Evolutionary conservation across 371 early-diverging fungal genomes (phyloP).

Genomic region (Capillidium rhysosporum): DNA sequence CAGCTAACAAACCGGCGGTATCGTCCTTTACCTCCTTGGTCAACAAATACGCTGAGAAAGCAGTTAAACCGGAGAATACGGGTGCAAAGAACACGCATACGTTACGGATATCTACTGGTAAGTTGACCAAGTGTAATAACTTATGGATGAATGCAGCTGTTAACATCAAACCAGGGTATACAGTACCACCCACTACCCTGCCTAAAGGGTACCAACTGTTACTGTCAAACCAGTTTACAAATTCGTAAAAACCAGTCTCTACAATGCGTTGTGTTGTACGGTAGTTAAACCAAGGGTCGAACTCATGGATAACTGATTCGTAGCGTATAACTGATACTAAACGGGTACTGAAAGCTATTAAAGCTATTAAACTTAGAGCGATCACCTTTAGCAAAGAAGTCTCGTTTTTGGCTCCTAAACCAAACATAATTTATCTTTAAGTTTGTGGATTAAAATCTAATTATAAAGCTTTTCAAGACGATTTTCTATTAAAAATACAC

Average conservation of each 20-base stretch:
- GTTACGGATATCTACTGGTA: conserved; percentile 93
- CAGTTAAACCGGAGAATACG: conserved; percentile 83
- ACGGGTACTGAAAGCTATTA: conserved; percentile 78
- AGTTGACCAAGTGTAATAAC: conserved; percentile 64
- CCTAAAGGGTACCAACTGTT: conserved; percentile 97
- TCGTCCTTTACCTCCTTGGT: conserved; percentile 76
- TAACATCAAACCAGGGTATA: conserved; percentile 96
- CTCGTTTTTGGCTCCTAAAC: conserved; percentile 5
- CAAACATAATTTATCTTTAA: neutral
- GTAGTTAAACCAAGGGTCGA: conserved; percentile 99
- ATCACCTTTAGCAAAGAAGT: conserved; percentile 26
- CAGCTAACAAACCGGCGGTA: conserved; percentile 86
- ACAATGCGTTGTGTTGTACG: conserved; percentile 94
- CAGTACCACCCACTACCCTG: conserved; percentile 94
- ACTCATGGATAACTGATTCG: conserved; percentile 96
- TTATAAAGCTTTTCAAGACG: no score
- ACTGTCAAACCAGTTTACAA: conserved; percentile 99
- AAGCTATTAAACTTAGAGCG: conserved; percentile 70
- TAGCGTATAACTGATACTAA: conserved; percentile 92
- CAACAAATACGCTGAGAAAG: conserved; percentile 79
- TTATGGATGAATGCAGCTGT: conserved; percentile 93
- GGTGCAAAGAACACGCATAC: conserved; percentile 95
- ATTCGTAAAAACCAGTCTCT: conserved; percentile 86
- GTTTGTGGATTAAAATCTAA: no score
- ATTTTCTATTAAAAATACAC: no score